These are phyloP conservation scores for Conoideocrella luteorostrata DNA, from an alignment of 2,329 filamentous ascomycete species.

Conservation along the genomic window DNA sequence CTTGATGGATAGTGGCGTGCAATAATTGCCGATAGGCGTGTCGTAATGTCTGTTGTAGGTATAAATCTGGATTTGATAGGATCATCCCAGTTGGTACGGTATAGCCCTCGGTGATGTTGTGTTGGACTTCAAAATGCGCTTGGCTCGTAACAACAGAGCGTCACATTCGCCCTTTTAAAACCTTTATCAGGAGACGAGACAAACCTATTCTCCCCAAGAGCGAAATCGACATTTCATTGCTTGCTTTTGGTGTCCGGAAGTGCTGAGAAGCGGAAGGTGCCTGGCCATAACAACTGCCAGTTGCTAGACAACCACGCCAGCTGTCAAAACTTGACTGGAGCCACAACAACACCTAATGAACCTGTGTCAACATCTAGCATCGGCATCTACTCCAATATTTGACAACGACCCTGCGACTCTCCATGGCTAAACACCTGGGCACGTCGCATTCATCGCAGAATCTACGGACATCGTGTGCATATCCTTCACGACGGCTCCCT, in stretches of 20 bases:
- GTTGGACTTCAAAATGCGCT: no score
- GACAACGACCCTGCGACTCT: no score
- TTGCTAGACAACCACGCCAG: slow-evolving; percentile 1
- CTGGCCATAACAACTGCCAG: background rate
- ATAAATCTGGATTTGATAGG: background rate
- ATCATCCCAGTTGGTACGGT: no score
- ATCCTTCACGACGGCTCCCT: slow-evolving; percentile 12
- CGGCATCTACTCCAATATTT: no score
- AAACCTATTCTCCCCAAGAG: background rate
- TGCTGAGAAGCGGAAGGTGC: background rate
- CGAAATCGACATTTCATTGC: background rate
- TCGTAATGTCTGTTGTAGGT: slow-evolving; percentile 4
- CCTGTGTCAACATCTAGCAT: slow-evolving; percentile 1
- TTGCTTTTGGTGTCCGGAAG: no score
- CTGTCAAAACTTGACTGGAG: background rate
- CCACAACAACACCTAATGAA: no score
- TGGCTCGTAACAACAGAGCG: no score
- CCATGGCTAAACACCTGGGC: slow-evolving; percentile 19
- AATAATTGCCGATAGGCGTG: slow-evolving; percentile 1
- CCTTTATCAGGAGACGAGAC: no score
- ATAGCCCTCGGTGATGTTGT: no score
- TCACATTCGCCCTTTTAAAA: no score
- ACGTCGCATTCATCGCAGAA: slow-evolving; percentile 14
- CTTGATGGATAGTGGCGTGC: background rate
- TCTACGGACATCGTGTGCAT: slow-evolving; percentile 11